phyloP scores from a whole-genome alignment of 78 protist species.

The Polysphondylium violaceum region DNA sequence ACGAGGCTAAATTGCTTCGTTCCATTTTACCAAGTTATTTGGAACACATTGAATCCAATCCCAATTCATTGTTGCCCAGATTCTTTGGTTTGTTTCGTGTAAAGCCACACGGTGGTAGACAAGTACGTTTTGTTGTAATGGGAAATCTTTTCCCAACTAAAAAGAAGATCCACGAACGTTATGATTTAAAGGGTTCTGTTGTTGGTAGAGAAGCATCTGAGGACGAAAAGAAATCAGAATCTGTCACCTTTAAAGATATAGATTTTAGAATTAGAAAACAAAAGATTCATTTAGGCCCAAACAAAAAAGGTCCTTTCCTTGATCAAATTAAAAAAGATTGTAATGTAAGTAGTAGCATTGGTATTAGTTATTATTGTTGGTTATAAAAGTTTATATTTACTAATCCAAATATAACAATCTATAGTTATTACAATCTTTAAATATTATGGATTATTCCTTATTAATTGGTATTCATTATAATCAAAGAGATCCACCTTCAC shows the following conservation, averaged over 20 bases:
- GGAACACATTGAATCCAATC: slow-evolving; percentile 85
- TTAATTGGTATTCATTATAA: slow-evolving; percentile 89
- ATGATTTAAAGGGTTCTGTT: slow-evolving; percentile 92
- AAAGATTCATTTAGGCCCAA: slow-evolving; percentile 64
- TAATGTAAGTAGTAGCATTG: slow-evolving; percentile 24
- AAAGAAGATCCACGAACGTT: slow-evolving; percentile 84
- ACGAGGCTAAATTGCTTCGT: slow-evolving; percentile 89
- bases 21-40: slow-evolving; percentile 85
- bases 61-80: slow-evolving; percentile 91
- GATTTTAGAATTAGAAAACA: slow-evolving; percentile 62
- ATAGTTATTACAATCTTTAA: slow-evolving; percentile 57
- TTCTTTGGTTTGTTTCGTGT: slow-evolving; percentile 92
- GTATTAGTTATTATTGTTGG: not conserved
- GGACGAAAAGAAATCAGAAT: slow-evolving; percentile 61
- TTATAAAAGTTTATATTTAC: no score
- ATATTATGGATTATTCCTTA: slow-evolving; percentile 91
- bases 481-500: slow-evolving; percentile 52
- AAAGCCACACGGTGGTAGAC: slow-evolving; percentile 79
- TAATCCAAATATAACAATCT: not conserved
- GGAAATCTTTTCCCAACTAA: slow-evolving; percentile 91
- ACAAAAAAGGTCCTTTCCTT: slow-evolving; percentile 35
- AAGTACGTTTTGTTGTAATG: slow-evolving; percentile 94
- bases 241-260: slow-evolving; percentile 80
- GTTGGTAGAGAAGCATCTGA: slow-evolving; percentile 76
- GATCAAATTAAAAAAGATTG: slow-evolving; percentile 83